These are phyloP conservation scores for Microcera coccophila DNA, from an alignment of 2,329 filamentous ascomycete genomes.

Conservation along the genomic window DNA sequence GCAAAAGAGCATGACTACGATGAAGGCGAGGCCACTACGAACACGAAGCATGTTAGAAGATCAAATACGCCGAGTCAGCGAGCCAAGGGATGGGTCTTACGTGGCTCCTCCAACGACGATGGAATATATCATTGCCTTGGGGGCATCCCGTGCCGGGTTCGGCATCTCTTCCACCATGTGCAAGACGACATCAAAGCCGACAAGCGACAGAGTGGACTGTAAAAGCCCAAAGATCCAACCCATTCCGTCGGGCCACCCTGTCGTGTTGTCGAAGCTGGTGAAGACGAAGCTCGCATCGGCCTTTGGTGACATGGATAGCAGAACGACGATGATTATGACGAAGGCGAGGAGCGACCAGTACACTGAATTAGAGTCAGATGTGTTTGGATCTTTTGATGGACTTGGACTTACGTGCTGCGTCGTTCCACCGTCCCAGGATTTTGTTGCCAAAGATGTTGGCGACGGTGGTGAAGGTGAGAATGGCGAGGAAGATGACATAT, in stretches of 20 bases:
- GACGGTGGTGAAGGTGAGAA: conserved; percentile 14
- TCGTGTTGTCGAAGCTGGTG: conserved; percentile 41
- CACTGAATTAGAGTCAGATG: conserved; percentile 16
- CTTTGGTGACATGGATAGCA: conserved; percentile 36
- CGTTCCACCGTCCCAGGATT: conserved; percentile 40
- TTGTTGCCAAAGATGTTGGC: conserved; percentile 40
- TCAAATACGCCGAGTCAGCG: not conserved
- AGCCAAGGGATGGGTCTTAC: conserved; percentile 24
- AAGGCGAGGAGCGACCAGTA: conserved; percentile 38
- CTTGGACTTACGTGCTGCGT: conserved; percentile 33
- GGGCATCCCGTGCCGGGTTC: conserved; percentile 46
- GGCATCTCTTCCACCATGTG: conserved; percentile 58
- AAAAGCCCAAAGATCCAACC: conserved; percentile 55
- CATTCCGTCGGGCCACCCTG: conserved; percentile 50
- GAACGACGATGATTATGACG: conserved; percentile 37
- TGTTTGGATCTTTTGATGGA: not conserved
- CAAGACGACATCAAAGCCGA: conserved; percentile 54
- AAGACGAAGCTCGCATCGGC: conserved; percentile 42
- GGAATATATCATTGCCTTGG: conserved; percentile 46
- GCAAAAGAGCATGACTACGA: conserved; percentile 41
- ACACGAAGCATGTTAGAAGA: not conserved
- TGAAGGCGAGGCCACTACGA: conserved; percentile 34
- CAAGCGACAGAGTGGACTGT: conserved; percentile 49
- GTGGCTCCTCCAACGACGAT: conserved; percentile 41
- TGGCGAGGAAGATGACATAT: conserved; percentile 36